These are phyloP conservation scores for Fusarium tuaranense DNA, from an alignment of 2,329 filamentous ascomycete genomes.

Conservation along the genomic window DNA sequence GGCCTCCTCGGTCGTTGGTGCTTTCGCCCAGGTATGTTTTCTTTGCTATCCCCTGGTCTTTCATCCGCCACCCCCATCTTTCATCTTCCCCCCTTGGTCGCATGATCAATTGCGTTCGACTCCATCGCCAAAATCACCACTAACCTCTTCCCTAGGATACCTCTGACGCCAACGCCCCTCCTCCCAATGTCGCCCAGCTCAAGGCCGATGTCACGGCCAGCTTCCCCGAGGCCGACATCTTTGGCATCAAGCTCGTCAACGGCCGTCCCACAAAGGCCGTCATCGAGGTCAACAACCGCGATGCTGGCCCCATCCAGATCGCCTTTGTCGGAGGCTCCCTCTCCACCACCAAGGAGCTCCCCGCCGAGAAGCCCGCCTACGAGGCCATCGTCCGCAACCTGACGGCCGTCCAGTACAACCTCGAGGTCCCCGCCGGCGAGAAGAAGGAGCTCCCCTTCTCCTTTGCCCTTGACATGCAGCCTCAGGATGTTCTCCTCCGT, in stretches of 20 bases:
- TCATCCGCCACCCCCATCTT: not conserved
- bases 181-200: constrained; percentile 49
- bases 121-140: not conserved
- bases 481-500: constrained; percentile 86
- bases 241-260: constrained; percentile 96
- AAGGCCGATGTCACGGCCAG: constrained; percentile 74
- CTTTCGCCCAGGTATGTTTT: constrained; percentile 69
- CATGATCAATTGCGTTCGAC: constrained; percentile 6
- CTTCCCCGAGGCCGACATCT: constrained; percentile 81
- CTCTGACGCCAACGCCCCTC: constrained; percentile 36
- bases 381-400: constrained; percentile 83
- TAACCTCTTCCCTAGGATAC: constrained; percentile 20
- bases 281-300: constrained; percentile 86
- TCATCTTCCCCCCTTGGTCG: constrained; percentile 4
- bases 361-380: constrained; percentile 55
- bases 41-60: constrained; percentile 33
- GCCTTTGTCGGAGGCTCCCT: constrained; percentile 83
- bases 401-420: constrained; percentile 79
- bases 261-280: constrained; percentile 86
- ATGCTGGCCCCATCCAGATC: constrained; percentile 79
- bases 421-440: constrained; percentile 80
- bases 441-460: constrained; percentile 82
- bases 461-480: constrained; percentile 92
- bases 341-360: constrained; percentile 65
- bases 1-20: constrained; percentile 75